These are phyloP conservation scores for Blastomyces emzantsi DNA, from an alignment of 2,329 filamentous ascomycete genomes.

Conservation along the genomic window DNA sequence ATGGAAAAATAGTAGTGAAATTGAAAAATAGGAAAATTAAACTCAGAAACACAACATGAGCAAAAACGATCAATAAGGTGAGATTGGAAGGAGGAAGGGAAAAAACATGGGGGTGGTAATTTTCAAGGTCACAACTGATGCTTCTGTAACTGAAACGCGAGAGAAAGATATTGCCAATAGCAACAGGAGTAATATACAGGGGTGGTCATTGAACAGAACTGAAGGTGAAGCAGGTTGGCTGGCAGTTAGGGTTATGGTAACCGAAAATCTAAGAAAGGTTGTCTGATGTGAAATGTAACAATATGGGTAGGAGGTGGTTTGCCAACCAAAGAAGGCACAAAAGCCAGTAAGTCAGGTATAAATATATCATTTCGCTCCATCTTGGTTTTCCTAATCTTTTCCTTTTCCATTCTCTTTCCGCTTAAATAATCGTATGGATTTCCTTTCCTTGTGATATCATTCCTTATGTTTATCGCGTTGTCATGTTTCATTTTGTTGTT, in stretches of 20 bases:
- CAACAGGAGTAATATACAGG: neutral
- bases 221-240: neutral
- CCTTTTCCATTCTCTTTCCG: neutral
- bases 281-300: neutral
- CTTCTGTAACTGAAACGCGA: neutral
- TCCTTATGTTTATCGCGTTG: neutral
- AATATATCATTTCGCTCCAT: neutral
- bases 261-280: too few species aligned
- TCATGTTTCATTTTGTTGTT: neutral
- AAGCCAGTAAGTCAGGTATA: neutral
- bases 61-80: too few species aligned
- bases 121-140: too few species aligned
- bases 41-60: too few species aligned
- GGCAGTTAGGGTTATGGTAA: neutral
- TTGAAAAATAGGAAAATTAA: too few species aligned
- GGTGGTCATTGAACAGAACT: neutral
- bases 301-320: neutral
- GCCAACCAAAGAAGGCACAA: neutral
- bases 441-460: neutral
- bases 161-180: neutral
- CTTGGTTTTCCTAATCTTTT: neutral
- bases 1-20: too few species aligned
- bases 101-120: too few species aligned
- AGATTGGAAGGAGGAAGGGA: too few species aligned
- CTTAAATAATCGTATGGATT: neutral